A percentile compares a stretch with the other conserved stretches of the same genome.
phyloP scores from a whole-genome alignment of 257 asterid genomes.

The Haberlea rhodopensis region DNA sequence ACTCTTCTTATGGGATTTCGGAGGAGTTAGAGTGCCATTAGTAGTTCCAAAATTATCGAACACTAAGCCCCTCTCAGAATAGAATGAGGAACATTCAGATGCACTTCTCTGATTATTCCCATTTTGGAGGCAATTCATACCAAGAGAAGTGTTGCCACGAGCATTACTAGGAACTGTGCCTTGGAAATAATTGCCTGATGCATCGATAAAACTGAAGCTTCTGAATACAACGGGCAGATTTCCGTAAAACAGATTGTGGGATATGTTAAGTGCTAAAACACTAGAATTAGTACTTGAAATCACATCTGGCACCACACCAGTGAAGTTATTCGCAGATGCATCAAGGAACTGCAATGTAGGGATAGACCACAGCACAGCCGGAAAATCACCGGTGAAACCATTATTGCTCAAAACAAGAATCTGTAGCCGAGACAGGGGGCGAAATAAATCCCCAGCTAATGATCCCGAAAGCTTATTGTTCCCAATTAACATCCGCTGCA shows the following conservation, averaged over 20 bases:
- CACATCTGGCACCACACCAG: constrained; percentile 56
- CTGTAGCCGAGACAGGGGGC: constrained; percentile 48
- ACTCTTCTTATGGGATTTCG: constrained; percentile 42
- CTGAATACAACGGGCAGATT: constrained; percentile 48
- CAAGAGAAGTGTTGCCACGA: constrained; percentile 36
- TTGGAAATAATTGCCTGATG: constrained; percentile 75
- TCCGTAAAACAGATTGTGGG: constrained; percentile 72
- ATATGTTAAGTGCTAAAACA: constrained; percentile 48
- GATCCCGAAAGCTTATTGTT: constrained; percentile 55
- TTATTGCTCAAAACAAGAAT: constrained; percentile 51
- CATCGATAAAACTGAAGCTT: constrained; percentile 53
- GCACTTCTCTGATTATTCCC: constrained; percentile 52
- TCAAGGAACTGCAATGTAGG: constrained; percentile 64
- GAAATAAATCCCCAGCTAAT: constrained; percentile 54
- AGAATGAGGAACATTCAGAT: constrained; percentile 64
- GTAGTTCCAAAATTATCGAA: constrained; percentile 82
- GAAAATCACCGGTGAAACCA: constrained; percentile 49
- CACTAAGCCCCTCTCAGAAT: constrained; percentile 55
- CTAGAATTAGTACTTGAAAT: constrained; percentile 37
- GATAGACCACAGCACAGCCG: constrained; percentile 60
- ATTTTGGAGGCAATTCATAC: constrained; percentile 64
- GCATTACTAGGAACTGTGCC: constrained; percentile 64
- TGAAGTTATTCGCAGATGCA: constrained; percentile 72
- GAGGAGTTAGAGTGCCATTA: constrained; percentile 40
- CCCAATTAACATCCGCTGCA: constrained; percentile 48